phyloP scores from a whole-genome alignment of 176 grass and related monocot species.

The Puya raimondii region DNA sequence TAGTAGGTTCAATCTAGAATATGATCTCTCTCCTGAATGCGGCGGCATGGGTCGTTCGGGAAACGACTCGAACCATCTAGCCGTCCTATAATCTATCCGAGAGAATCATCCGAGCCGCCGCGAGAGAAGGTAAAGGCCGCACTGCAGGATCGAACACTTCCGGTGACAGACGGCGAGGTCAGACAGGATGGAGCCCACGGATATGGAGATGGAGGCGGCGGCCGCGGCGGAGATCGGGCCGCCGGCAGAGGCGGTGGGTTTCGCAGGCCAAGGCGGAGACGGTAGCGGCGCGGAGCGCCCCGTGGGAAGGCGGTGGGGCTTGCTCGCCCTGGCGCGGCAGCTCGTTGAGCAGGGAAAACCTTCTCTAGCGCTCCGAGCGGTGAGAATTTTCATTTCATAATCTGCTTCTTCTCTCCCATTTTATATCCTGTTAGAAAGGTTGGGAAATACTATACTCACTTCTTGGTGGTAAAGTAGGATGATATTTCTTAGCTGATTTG shows the following conservation, averaged over 20 bases:
- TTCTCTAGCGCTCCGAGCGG: conserved; percentile 4
- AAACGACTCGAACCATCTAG: no score
- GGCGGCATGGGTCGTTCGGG: no score
- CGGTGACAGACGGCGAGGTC: not conserved
- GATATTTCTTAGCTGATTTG: no score
- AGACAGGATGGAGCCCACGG: not conserved
- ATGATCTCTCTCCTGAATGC: no score
- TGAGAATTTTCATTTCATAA: not conserved
- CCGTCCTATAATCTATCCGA: no score
- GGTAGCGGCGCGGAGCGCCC: not conserved
- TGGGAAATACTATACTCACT: no score
- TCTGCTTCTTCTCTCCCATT: not conserved
- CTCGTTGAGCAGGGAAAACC: conserved; percentile 5
- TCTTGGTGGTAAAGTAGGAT: no score
- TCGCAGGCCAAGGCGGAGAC: not conserved
- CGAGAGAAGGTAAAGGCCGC: no score
- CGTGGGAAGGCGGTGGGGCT: not conserved
- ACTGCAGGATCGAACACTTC: no score
- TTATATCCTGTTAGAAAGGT: not conserved
- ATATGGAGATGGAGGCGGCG: not conserved
- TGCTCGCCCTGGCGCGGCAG: conserved; percentile 3
- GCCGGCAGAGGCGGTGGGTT: not conserved
- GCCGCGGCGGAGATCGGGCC: not conserved
- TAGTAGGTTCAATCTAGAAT: no score
- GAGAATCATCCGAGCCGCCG: no score